Evolutionary conservation across 2,329 filamentous ascomycete species (phyloP).

Genomic region (Daldinia sp.): DNA sequence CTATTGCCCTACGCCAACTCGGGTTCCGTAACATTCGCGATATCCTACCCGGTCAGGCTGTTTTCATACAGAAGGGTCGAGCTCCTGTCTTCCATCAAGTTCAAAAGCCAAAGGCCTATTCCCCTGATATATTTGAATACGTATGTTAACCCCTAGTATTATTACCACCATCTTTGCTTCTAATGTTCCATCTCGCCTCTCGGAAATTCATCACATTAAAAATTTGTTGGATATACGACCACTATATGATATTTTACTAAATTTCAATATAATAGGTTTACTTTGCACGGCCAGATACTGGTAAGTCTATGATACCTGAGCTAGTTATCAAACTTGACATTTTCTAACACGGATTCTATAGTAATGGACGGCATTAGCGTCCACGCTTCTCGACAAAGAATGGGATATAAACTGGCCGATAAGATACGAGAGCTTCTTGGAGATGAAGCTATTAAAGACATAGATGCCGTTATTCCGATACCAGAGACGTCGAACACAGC

Average conservation of each 20-base stretch:
- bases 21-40: conserved; percentile 75
- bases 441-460: conserved; percentile 69
- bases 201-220: neutral
- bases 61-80: conserved; percentile 77
- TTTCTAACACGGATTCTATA: neutral
- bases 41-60: conserved; percentile 77
- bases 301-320: neutral
- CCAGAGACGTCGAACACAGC: conserved; percentile 80
- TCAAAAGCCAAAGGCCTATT: conserved; percentile 68
- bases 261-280: conserved; percentile 52
- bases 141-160: conserved; percentile 43
- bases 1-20: conserved; percentile 75
- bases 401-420: conserved; percentile 77
- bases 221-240: neutral
- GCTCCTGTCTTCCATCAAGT: conserved; percentile 76
- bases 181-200: neutral
- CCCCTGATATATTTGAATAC: conserved; percentile 77
- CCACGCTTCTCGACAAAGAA: conserved; percentile 73
- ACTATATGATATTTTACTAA: neutral
- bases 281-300: conserved; percentile 76
- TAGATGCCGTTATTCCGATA: conserved; percentile 72
- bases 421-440: conserved; percentile 71
- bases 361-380: conserved; percentile 33
- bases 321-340: neutral
- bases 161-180: neutral